Conservation (phyloP, 345 rosid species). For the Pseudoturritis turrita region DNA sequence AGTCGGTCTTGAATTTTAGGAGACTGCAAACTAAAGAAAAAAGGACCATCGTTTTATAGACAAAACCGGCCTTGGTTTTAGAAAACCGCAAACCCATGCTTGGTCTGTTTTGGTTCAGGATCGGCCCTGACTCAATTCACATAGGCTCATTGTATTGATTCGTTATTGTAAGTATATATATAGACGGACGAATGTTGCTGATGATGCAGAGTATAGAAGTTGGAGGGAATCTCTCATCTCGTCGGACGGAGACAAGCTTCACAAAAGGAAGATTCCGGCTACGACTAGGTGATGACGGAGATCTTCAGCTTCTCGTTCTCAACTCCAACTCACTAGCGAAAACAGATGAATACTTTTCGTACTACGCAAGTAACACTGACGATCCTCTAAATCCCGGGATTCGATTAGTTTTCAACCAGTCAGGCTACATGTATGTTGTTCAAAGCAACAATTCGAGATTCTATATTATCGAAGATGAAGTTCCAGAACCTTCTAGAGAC, state of each 20-base stretch:
- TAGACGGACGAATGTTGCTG: not conserved
- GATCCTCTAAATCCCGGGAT: not conserved
- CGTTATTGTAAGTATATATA: not conserved
- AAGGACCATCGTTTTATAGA: too few relatives aligned
- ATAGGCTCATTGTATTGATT: too few relatives aligned
- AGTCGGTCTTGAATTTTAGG: too few relatives aligned
- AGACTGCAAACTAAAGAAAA: too few relatives aligned
- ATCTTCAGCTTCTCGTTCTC: not conserved
- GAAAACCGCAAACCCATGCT: too few relatives aligned
- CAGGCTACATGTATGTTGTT: constrained; percentile 40
- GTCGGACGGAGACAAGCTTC: not conserved
- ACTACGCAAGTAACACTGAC: constrained; percentile 22
- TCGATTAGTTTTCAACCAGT: constrained; percentile 39
- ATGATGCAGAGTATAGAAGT: not conserved
- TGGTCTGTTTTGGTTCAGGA: too few relatives aligned
- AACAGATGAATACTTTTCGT: not conserved
- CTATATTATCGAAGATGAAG: not conserved
- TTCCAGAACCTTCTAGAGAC: not conserved
- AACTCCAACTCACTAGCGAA: constrained; percentile 24
- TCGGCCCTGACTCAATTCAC: too few relatives aligned
- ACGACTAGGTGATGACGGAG: not conserved
- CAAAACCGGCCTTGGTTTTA: too few relatives aligned
- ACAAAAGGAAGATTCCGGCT: constrained; percentile 7
- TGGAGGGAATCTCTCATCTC: constrained; percentile 19
- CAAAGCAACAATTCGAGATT: constrained; percentile 26